A percentile compares a stretch with the other conserved stretches of the same genome.
phyloP scores from a whole-genome alignment of 1,284 basidiomycete species.

The Coriolopsis trogii region DNA sequence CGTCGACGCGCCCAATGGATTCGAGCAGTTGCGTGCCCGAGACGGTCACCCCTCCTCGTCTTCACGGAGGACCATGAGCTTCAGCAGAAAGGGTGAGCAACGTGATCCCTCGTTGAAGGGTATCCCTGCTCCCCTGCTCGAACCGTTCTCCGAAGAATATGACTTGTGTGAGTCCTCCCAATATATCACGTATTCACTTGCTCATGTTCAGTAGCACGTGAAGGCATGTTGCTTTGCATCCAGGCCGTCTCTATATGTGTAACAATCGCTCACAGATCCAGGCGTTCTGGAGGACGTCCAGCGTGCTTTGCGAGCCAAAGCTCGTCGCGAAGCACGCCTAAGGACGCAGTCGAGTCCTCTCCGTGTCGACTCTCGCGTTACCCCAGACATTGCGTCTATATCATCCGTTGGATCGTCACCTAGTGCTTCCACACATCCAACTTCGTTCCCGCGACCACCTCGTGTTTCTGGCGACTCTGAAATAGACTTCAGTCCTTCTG shows the following conservation, averaged over 20 bases:
- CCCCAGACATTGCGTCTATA: slow-evolving; percentile 31
- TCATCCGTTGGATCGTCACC: slow-evolving; percentile 40
- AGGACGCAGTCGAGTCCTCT: slow-evolving; percentile 39
- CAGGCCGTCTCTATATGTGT: slow-evolving; percentile 18
- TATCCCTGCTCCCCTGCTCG: slow-evolving; percentile 20
- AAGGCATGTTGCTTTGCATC: slow-evolving; percentile 46
- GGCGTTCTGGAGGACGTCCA: slow-evolving; percentile 76
- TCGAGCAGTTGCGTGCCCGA: slow-evolving; percentile 18
- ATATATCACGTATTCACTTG: background rate
- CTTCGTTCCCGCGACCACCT: slow-evolving; percentile 19
- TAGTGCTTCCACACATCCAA: slow-evolving; percentile 20
- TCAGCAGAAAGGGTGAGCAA: slow-evolving; percentile 19
- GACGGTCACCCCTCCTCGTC: slow-evolving; percentile 11
- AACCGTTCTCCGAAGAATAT: slow-evolving; percentile 68
- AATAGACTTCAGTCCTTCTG: slow-evolving; percentile 74
- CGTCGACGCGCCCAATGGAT: slow-evolving; percentile 23
- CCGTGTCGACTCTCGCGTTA: slow-evolving; percentile 27
- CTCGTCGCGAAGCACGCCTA: slow-evolving; percentile 67
- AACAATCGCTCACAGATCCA: slow-evolving; percentile 55
- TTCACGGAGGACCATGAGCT: slow-evolving; percentile 22
- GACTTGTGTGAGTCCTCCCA: slow-evolving; percentile 58
- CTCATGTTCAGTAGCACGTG: slow-evolving; percentile 50
- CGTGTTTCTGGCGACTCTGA: slow-evolving; percentile 43
- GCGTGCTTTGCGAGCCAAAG: slow-evolving; percentile 68
- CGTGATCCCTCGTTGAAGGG: slow-evolving; percentile 19